Conservation (phyloP, 257 asterid species). For the Leptodermis oblonga region DNA sequence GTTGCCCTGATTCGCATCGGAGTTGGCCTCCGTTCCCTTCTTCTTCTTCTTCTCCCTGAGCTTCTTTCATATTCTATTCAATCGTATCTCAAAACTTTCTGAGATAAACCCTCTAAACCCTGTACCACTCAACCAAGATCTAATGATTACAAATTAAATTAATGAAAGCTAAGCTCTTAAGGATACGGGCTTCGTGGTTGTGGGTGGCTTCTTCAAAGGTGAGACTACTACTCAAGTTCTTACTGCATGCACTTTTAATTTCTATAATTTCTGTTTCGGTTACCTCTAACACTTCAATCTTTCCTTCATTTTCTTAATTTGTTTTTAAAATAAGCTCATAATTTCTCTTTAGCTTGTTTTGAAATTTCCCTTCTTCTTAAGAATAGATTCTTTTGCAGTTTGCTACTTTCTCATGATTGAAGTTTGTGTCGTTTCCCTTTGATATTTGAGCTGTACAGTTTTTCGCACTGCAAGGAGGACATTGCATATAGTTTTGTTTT, state of each 20-base stretch:
- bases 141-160: not conserved
- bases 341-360: not conserved
- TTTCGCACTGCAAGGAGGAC: not conserved
- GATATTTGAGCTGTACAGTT: not conserved
- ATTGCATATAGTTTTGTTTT: not conserved
- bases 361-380: not conserved
- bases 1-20: not conserved
- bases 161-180: not conserved
- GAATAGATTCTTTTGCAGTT: no score
- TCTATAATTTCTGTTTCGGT: not conserved
- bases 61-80: not conserved
- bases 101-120: not conserved
- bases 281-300: not conserved
- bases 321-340: not conserved
- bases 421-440: not conserved
- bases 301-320: not conserved
- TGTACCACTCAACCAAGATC: not conserved
- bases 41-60: not conserved
- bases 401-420: not conserved
- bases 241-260: not conserved
- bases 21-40: not conserved
- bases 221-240: not conserved
- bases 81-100: not conserved
- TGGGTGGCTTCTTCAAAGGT: constrained; percentile 2
- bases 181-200: no score